Conservation (phyloP, 2,329 filamentous ascomycete genomes). For the Neofusicoccum sp. region DNA sequence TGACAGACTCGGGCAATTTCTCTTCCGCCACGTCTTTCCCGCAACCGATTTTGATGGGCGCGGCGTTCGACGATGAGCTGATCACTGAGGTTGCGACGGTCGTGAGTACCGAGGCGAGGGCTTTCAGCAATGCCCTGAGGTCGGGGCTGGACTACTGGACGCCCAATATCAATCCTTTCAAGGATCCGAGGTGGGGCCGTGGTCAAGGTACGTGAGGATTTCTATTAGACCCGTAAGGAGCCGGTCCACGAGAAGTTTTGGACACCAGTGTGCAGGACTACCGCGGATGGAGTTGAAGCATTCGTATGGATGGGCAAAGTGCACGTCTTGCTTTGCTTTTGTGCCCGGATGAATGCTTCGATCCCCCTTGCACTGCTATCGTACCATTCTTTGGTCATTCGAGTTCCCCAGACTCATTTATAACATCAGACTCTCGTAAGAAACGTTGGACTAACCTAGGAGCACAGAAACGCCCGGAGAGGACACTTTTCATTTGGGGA, state of each 20-base stretch:
- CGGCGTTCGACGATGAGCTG: constrained; percentile 63
- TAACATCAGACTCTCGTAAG: too few relatives aligned
- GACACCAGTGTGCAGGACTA: too few relatives aligned
- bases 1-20: constrained; percentile 52
- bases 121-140: constrained; percentile 61
- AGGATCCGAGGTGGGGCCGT: constrained; percentile 62
- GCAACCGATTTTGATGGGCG: constrained; percentile 60
- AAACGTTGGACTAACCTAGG: not conserved
- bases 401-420: too few relatives aligned
- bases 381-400: too few relatives aligned
- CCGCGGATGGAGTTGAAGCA: too few relatives aligned
- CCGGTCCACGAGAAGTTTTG: too few relatives aligned
- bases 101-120: constrained; percentile 60
- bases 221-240: not conserved
- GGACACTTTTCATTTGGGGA: constrained; percentile 51
- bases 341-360: too few relatives aligned
- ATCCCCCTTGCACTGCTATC: too few relatives aligned
- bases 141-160: constrained; percentile 59
- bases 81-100: constrained; percentile 57
- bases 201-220: constrained; percentile 39
- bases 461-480: constrained; percentile 55
- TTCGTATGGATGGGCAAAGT: too few relatives aligned
- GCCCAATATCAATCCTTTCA: constrained; percentile 66
- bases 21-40: constrained; percentile 65
- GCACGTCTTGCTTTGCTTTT: too few relatives aligned